These are phyloP conservation scores for Diaporthe sp. DNA, from an alignment of 2,329 filamentous ascomycete species.

Conservation along the genomic window DNA sequence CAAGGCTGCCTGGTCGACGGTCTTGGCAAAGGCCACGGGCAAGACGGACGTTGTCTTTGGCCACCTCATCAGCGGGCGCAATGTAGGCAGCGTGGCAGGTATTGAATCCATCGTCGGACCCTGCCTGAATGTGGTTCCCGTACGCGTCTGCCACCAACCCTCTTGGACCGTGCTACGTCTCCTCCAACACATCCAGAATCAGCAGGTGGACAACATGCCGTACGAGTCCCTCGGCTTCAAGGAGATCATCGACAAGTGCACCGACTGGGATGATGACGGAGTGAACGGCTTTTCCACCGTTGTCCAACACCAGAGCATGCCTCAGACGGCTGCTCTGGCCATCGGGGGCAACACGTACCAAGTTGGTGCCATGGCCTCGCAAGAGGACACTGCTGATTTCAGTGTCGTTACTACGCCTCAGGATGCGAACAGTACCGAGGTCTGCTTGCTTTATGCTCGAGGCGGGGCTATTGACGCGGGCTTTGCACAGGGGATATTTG, in stretches of 20 bases:
- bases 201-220: conserved; percentile 15
- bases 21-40: conserved; percentile 53
- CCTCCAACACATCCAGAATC: conserved; percentile 9
- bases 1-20: conserved; percentile 60
- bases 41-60: conserved; percentile 57
- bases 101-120: not conserved
- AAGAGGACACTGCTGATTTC: conserved; percentile 7
- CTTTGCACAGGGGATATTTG: not conserved
- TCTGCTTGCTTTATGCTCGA: conserved; percentile 1
- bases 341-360: not conserved
- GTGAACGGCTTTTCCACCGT: not conserved
- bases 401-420: conserved; percentile 14
- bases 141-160: not conserved
- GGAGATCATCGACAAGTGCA: conserved; percentile 8
- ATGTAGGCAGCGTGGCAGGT: conserved; percentile 49
- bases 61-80: conserved; percentile 56
- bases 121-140: not conserved
- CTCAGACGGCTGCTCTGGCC: not conserved
- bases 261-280: not conserved
- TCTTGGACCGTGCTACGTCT: not conserved
- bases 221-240: conserved; percentile 10
- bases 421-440: not conserved
- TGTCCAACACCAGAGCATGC: conserved; percentile 8
- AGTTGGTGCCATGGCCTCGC: not conserved
- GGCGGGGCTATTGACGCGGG: not conserved